Evolutionary conservation across 2,329 filamentous ascomycete genomes (phyloP), one percentile per base, ranked within the genome.

Genomic region (Ceratocystis lukuohia): DNA sequence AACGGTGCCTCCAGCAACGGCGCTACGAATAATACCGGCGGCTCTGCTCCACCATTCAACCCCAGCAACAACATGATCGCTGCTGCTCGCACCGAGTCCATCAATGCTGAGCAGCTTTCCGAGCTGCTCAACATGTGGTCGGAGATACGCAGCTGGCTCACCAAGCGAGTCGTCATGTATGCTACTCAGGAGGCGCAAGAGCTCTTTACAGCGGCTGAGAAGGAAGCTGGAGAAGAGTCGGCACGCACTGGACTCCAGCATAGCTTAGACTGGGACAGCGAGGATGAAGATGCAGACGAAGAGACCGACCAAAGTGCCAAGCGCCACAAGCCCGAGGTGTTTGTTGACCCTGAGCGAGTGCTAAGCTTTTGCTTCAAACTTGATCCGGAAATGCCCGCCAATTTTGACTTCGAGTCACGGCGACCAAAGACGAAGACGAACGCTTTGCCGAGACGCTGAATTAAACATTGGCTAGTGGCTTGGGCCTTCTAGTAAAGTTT

Each of bases 201-300:
- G 66, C 80, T 86, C 66, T 94, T 85, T 73, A 93, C 88, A 1
- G 78, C 83, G 2, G 86, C 87, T 71, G 90, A 94, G 77, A 80
- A 82, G 64, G 84, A 82, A 67, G 70, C 74, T 67, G 89, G 89
- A 5, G 74, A 87, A 10, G 82, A 88, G 71, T 87, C 84, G 70
- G 87, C 92, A 59, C 80, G 85, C 46, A 93, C 89, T 0, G 89
- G 89, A 0, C 74, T 94, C 72, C 80, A 75, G 72, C 80, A 83
- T 70, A 78, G 75, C 2, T 71, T 84, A 12, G 80, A 81, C 62
- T 79, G 81, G 25, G 78, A 80, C 0, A 77, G 78, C 0, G 78
- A 80, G 0, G 82, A 82, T 1, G 84, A 86, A 1, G 83, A 86
- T 0, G 84, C 84, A 0, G 82, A 83, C 0, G 82, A 82, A 0